A percentile compares a stretch with the other conserved stretches of the same genome.
Evolutionary conservation across 2,329 filamentous ascomycete species (phyloP).

Genomic region (Neonectria sp.): DNA sequence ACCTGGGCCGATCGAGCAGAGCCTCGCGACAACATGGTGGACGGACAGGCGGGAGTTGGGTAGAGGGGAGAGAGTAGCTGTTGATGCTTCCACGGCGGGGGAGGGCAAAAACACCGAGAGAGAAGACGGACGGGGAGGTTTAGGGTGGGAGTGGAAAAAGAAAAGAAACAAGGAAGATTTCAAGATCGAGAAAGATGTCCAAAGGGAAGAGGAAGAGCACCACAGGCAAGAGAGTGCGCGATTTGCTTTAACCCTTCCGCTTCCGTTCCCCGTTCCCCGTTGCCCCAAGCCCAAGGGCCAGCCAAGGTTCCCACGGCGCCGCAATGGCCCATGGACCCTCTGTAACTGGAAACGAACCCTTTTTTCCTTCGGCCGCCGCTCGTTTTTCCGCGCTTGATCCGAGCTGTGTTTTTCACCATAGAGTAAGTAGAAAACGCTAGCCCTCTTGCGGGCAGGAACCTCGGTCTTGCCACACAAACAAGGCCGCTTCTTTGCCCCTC

Average conservation of each 20-base stretch:
- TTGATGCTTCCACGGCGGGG: constrained; percentile 25
- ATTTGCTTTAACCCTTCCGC: constrained; percentile 43
- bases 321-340: constrained; percentile 24
- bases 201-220: constrained; percentile 10
- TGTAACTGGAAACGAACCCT: constrained; percentile 16
- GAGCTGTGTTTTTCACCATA: constrained; percentile 1
- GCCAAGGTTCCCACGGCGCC: constrained; percentile 31
- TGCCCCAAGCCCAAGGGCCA: constrained; percentile 13
- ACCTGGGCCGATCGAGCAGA: constrained; percentile 72
- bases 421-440: neutral
- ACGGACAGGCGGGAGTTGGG: constrained; percentile 27
- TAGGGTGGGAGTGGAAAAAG: constrained; percentile 20
- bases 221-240: constrained; percentile 30
- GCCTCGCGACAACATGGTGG: constrained; percentile 72
- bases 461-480: neutral
- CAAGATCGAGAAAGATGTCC: constrained; percentile 9
- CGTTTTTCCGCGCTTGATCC: constrained; percentile 34
- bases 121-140: constrained; percentile 8
- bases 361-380: constrained; percentile 32
- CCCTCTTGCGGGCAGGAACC: neutral
- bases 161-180: constrained; percentile 35
- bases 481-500: neutral
- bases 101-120: constrained; percentile 14
- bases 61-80: constrained; percentile 38
- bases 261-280: constrained; percentile 30